Evolutionary conservation across 176 grass and related monocot genomes (phyloP).

Genomic region (Areca catechu): DNA sequence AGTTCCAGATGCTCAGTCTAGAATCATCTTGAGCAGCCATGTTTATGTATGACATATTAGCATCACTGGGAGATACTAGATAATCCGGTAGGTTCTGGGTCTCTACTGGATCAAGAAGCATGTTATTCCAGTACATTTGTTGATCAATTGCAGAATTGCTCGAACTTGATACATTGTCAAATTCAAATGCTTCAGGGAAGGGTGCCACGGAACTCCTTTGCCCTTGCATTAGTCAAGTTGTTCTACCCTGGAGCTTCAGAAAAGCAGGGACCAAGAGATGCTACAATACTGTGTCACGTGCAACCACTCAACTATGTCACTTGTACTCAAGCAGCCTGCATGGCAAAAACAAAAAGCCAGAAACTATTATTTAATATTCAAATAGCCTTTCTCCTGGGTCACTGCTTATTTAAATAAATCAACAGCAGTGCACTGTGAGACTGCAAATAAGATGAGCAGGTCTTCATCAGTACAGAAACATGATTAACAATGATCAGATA

Average conservation of each 20-base stretch:
- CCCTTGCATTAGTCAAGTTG: slow-evolving; percentile 37
- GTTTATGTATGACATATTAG: slow-evolving; percentile 24
- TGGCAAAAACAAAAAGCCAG: no score
- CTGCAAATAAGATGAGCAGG: no score
- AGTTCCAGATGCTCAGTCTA: slow-evolving; percentile 45
- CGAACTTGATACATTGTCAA: slow-evolving; percentile 38
- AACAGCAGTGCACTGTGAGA: no score
- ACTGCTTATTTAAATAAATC: no score
- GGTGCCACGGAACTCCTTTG: slow-evolving; percentile 46
- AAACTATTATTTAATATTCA: no score
- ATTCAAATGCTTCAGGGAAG: slow-evolving; percentile 36
- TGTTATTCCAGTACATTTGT: slow-evolving; percentile 43
- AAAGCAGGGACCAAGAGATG: no score
- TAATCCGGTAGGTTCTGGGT: slow-evolving; percentile 39
- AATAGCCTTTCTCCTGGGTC: no score
- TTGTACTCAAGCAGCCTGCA: no score
- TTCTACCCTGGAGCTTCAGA: neutral
- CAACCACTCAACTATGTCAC: no score
- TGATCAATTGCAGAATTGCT: slow-evolving; percentile 49
- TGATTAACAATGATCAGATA: no score
- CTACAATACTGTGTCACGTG: no score
- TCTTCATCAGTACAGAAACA: no score
- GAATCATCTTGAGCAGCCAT: slow-evolving; percentile 29
- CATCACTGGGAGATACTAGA: slow-evolving; percentile 19
- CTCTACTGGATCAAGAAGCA: slow-evolving; percentile 33